Evolutionary conservation across 352 stramenopile species (phyloP).

Genomic region (Phytophthora hybrid): DNA sequence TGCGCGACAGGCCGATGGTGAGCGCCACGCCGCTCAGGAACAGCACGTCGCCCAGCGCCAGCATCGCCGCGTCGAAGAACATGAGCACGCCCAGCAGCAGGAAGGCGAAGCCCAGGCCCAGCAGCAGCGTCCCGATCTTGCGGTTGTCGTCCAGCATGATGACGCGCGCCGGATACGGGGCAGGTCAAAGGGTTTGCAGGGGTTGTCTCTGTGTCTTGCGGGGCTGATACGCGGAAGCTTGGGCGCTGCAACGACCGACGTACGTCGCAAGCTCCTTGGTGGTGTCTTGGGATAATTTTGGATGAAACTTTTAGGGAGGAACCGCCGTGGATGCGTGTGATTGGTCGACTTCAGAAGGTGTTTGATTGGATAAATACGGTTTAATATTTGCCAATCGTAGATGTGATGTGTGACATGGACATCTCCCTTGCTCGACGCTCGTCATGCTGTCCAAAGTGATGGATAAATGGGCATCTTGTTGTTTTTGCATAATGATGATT

Average conservation of each 20-base stretch:
- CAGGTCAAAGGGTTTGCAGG: not conserved
- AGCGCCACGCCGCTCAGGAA: slow-evolving; percentile 94
- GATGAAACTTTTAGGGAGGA: slow-evolving; percentile 15
- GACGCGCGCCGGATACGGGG: slow-evolving; percentile 1
- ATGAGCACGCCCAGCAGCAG: slow-evolving; percentile 95
- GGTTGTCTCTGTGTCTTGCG: not conserved
- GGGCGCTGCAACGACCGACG: slow-evolving; percentile 11
- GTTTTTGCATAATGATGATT: slow-evolving; percentile 29
- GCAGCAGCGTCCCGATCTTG: slow-evolving; percentile 95
- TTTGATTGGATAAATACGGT: slow-evolving; percentile 24
- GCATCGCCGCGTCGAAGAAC: slow-evolving; percentile 94
- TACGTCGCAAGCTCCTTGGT: slow-evolving; percentile 7
- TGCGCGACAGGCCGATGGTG: slow-evolving; percentile 94
- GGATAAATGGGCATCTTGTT: slow-evolving; percentile 6
- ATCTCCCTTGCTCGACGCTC: not conserved
- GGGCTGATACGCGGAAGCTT: not conserved
- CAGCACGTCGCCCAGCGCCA: slow-evolving; percentile 94
- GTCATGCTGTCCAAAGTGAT: not conserved
- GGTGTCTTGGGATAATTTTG: slow-evolving; percentile 18
- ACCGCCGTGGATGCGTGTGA: slow-evolving; percentile 30
- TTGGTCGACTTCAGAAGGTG: slow-evolving; percentile 36
- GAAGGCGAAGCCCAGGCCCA: slow-evolving; percentile 93
- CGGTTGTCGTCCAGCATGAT: slow-evolving; percentile 93
- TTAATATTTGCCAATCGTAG: not conserved
- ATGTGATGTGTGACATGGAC: not conserved